Evolutionary conservation across 306 rosid genomes (phyloP).

Genomic region (Pyrus communis): DNA sequence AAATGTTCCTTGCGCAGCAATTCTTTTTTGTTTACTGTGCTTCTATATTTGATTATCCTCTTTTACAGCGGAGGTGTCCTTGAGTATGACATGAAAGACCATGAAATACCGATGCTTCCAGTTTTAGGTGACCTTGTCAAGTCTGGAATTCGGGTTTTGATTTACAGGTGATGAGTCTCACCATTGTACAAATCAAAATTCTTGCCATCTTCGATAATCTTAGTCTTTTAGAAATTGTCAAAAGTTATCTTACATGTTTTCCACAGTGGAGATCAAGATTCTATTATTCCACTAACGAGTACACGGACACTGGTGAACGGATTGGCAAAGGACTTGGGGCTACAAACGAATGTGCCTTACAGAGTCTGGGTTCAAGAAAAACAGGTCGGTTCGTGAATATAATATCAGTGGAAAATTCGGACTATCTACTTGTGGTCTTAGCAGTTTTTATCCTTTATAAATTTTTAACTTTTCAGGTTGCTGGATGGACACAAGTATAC

Average conservation of each 20-base stretch:
- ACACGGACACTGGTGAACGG: conserved; percentile 12
- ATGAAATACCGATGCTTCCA: conserved; percentile 13
- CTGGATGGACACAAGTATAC: conserved; percentile 34
- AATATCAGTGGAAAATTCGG: too few species aligned
- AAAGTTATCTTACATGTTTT: too few species aligned
- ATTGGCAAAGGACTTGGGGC: conserved; percentile 21
- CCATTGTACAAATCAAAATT: too few species aligned
- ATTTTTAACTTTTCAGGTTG: conserved; percentile 12
- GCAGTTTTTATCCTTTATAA: neutral
- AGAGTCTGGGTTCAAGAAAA: too few species aligned
- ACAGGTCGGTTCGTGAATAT: too few species aligned
- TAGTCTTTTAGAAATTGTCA: too few species aligned
- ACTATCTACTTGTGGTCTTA: too few species aligned
- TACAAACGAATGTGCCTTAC: conserved; percentile 25
- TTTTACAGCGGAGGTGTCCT: neutral
- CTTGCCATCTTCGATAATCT: too few species aligned
- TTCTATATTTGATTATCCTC: neutral
- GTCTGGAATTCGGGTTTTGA: conserved; percentile 16
- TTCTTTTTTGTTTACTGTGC: neutral
- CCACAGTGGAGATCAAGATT: conserved; percentile 23
- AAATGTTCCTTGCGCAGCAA: too few species aligned
- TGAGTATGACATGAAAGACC: conserved; percentile 7
- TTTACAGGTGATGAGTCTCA: conserved; percentile 12
- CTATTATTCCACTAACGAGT: conserved; percentile 16
- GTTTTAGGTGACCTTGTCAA: conserved; percentile 19